Percentiles rank a stretch among this genome's conserved stretches.
Evolutionary conservation across 768 basidiomycete genomes (phyloP).

Genomic region (Mycena epipterygia): DNA sequence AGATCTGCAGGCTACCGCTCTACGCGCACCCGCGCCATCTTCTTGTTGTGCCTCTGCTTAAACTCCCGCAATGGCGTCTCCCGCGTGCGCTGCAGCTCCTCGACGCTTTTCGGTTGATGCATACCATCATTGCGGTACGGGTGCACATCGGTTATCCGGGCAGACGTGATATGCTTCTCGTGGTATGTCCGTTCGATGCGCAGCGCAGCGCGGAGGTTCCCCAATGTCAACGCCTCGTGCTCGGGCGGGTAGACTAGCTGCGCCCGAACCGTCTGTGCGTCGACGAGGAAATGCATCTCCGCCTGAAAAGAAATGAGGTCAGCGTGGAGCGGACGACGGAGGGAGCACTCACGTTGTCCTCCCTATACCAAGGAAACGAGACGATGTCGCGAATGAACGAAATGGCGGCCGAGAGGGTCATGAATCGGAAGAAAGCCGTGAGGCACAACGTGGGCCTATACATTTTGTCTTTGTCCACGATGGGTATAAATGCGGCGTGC

Average conservation of each 20-base stretch:
- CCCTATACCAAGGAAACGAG: slow-evolving; percentile 15
- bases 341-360: slow-evolving; percentile 16
- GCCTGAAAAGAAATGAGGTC: not conserved
- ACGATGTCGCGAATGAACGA: slow-evolving; percentile 25
- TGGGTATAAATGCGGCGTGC: slow-evolving; percentile 26
- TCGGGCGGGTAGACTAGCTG: slow-evolving; percentile 27
- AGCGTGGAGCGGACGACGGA: not conserved
- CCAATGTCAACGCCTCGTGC: slow-evolving; percentile 13
- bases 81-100: slow-evolving; percentile 22
- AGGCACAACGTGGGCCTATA: slow-evolving; percentile 15
- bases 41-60: slow-evolving; percentile 19
- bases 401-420: not conserved
- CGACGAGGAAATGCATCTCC: slow-evolving; percentile 29
- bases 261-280: slow-evolving; percentile 29
- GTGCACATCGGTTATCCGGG: slow-evolving; percentile 25
- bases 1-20: no score
- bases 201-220: slow-evolving; percentile 17
- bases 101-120: slow-evolving; percentile 14
- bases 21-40: slow-evolving; percentile 21
- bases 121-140: slow-evolving; percentile 12
- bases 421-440: slow-evolving; percentile 29
- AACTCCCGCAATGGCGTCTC: slow-evolving; percentile 16
- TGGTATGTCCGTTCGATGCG: slow-evolving; percentile 27
- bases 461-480: slow-evolving; percentile 17
- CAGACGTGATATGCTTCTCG: slow-evolving; percentile 4